Evolutionary conservation across 2,329 filamentous ascomycete genomes (phyloP).

Genomic region (Colletotrichum euphorbiae): DNA sequence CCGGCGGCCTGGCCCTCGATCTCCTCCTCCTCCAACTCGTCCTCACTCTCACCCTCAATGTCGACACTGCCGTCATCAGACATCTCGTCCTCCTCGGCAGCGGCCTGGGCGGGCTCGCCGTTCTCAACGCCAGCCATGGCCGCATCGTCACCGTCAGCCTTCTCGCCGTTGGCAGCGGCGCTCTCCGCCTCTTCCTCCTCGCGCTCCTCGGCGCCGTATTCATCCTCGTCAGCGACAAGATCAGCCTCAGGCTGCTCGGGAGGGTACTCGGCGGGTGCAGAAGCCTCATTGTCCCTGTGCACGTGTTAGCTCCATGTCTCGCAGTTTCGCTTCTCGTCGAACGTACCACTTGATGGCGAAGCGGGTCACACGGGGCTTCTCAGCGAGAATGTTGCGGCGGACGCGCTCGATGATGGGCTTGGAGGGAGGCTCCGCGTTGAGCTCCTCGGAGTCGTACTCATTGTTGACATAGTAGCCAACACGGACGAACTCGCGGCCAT

Average conservation of each 20-base stretch:
- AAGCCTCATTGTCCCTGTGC: conserved; percentile 93
- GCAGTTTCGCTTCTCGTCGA: not conserved
- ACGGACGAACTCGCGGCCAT: conserved; percentile 95
- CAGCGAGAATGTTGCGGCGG: conserved; percentile 89
- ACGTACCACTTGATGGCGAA: conserved; percentile 98
- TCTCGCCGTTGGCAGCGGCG: conserved; percentile 55
- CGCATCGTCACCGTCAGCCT: conserved; percentile 70
- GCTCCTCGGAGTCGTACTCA: conserved; percentile 93
- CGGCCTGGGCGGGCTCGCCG: conserved; percentile 59
- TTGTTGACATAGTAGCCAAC: conserved; percentile 99
- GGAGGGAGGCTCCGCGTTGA: conserved; percentile 87
- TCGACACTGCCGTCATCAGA: conserved; percentile 84
- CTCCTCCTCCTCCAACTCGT: conserved; percentile 75
- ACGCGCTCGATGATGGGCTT: conserved; percentile 96
- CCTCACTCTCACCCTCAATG: conserved; percentile 81
- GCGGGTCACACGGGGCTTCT: conserved; percentile 96
- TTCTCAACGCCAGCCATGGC: conserved; percentile 81
- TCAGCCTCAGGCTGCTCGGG: conserved; percentile 98
- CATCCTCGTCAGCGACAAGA: conserved; percentile 82
- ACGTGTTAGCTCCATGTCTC: conserved; percentile 28
- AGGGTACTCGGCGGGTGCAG: conserved; percentile 93
- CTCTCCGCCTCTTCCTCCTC: conserved; percentile 74
- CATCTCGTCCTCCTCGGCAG: conserved; percentile 73
- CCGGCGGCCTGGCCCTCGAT: conserved; percentile 50
- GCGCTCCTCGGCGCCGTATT: conserved; percentile 91